A percentile compares a stretch with the other conserved stretches of the same genome.
Conservation (phyloP, 192 early-diverging fungal species). For the Coemansia sp. region DNA sequence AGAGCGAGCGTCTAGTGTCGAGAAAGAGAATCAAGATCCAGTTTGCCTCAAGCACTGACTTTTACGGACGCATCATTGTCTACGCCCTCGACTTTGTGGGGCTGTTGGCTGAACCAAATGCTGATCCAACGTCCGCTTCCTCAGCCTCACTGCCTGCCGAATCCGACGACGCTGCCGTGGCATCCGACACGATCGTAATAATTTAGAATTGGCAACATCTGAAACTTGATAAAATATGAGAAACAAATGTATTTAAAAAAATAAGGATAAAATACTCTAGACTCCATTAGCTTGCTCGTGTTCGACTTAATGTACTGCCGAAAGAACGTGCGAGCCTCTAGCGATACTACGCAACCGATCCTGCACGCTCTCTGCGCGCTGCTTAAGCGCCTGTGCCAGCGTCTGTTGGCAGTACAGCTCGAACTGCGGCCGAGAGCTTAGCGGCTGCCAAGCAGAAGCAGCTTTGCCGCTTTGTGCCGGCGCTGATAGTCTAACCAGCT, state of each 20-base stretch:
- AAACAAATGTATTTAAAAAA: neutral
- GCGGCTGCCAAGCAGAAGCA: constrained; percentile 32
- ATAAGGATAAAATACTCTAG: neutral
- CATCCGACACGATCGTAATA: neutral
- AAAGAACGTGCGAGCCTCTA: neutral
- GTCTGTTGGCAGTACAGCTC: constrained; percentile 52
- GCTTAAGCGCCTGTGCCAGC: constrained; percentile 43
- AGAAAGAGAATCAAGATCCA: constrained; percentile 58
- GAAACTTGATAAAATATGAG: too few relatives aligned
- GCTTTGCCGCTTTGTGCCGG: neutral
- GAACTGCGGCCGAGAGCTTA: constrained; percentile 38
- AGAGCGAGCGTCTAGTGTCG: constrained; percentile 10
- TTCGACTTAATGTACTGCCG: neutral
- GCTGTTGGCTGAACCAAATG: constrained; percentile 5
- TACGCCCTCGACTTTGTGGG: constrained; percentile 74
- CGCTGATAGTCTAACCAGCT: constrained; percentile 27
- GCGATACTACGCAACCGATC: constrained; percentile 28
- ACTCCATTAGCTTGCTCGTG: too few relatives aligned
- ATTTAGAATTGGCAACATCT: neutral
- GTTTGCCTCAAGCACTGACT: constrained; percentile 76
- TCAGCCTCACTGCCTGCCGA: neutral
- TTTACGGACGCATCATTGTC: constrained; percentile 80
- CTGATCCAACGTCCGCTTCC: neutral
- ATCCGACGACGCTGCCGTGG: neutral
- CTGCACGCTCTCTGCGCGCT: constrained; percentile 39